Percentiles rank a stretch among this genome's conserved stretches.
Conservation (phyloP, 2,329 filamentous ascomycete genomes). For the Purpureocillium takamizusanense region DNA sequence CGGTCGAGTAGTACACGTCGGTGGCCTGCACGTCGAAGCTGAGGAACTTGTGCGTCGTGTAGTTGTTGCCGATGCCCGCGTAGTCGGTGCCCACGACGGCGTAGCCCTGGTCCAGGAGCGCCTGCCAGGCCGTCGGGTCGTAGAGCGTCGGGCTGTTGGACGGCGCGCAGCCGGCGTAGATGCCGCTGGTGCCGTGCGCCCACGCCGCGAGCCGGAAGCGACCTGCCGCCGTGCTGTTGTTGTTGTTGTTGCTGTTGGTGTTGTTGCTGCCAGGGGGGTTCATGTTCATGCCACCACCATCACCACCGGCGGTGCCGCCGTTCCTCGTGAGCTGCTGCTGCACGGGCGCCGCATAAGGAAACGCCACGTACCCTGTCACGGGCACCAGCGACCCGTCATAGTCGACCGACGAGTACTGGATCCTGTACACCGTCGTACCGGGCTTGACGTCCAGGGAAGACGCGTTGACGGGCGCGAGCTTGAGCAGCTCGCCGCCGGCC, state of each 20-base stretch:
- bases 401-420: conserved; percentile 11
- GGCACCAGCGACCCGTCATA: conserved; percentile 7
- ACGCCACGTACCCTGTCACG: conserved; percentile 9
- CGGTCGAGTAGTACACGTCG: conserved; percentile 9
- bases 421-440: conserved; percentile 7
- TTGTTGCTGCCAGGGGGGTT: too few relatives aligned
- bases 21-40: conserved; percentile 4
- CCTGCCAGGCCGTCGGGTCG: conserved; percentile 9
- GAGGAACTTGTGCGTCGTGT: conserved; percentile 9
- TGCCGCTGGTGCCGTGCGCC: conserved; percentile 10
- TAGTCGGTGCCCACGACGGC: conserved; percentile 12
- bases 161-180: conserved; percentile 9
- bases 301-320: too few relatives aligned
- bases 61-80: conserved; percentile 10
- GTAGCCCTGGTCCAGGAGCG: conserved; percentile 5
- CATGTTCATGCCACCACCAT: too few relatives aligned
- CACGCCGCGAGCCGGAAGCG: conserved; percentile 4
- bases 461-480: conserved; percentile 8
- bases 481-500: conserved; percentile 10
- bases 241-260: too few relatives aligned
- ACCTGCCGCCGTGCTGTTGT: too few relatives aligned
- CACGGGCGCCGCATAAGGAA: not conserved
- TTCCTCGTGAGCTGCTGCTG: too few relatives aligned
- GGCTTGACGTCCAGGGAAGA: conserved; percentile 2
- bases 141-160: conserved; percentile 7